Conservation (phyloP, 495 filamentous ascomycete species). For the Aspergillus olivimuriae region DNA sequence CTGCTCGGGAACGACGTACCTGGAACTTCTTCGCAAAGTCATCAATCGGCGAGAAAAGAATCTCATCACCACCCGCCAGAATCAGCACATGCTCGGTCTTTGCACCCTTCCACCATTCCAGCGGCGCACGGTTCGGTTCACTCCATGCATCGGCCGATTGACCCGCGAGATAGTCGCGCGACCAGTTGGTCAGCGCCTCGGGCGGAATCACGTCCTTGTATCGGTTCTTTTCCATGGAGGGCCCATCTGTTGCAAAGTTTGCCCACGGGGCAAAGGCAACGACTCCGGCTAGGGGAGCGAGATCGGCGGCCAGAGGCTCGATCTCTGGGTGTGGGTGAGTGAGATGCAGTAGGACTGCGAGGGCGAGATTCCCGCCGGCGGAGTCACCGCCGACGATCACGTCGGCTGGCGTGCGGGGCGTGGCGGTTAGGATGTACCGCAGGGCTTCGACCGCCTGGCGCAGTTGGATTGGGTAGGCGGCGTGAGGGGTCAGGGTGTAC, state of each 20-base stretch:
- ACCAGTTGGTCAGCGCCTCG: constrained; percentile 31
- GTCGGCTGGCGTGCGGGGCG: constrained; percentile 30
- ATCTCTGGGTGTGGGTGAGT: constrained; percentile 53
- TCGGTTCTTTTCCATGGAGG: constrained; percentile 37
- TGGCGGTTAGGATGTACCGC: constrained; percentile 42
- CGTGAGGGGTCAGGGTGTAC: constrained; percentile 52
- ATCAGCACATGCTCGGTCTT: constrained; percentile 45
- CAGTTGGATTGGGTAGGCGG: constrained; percentile 52
- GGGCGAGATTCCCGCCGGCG: constrained; percentile 54
- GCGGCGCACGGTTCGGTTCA: constrained; percentile 43
- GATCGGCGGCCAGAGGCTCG: constrained; percentile 21
- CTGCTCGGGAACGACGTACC: constrained; percentile 18
- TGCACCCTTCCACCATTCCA: constrained; percentile 48
- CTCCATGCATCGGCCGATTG: constrained; percentile 47
- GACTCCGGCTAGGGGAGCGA: constrained; percentile 37
- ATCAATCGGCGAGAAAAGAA: constrained; percentile 50
- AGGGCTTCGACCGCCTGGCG: constrained; percentile 47
- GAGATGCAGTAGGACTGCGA: constrained; percentile 51
- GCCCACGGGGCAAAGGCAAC: constrained; percentile 53
- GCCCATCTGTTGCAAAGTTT: constrained; percentile 35
- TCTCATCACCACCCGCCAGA: constrained; percentile 49
- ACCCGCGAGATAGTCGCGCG: constrained; percentile 35
- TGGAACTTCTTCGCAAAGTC: constrained; percentile 41
- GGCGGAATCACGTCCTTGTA: constrained; percentile 43
- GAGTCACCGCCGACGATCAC: constrained; percentile 57